phyloP scores from a whole-genome alignment of 768 basidiomycete genomes.

The Panellus pusillus region DNA sequence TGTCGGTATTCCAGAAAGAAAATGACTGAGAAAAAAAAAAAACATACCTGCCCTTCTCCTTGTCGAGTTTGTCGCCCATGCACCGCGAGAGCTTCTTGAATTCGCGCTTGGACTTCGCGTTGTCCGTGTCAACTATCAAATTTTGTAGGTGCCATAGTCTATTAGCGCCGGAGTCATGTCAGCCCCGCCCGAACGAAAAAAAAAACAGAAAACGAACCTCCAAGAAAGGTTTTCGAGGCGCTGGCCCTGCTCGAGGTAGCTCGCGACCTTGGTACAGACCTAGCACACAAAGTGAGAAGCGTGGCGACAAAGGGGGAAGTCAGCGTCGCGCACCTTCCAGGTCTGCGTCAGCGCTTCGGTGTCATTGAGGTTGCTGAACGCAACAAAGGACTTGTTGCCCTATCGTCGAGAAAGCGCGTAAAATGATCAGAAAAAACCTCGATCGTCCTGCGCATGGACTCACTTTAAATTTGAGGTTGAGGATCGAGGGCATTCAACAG shows the following conservation, averaged over 20 bases:
- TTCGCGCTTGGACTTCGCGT: constrained; percentile 84
- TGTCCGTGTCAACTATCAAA: constrained; percentile 89
- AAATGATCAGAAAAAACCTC: constrained; percentile 2
- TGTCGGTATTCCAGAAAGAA: constrained; percentile 3
- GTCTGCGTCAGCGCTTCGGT: constrained; percentile 84
- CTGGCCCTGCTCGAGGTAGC: constrained; percentile 88
- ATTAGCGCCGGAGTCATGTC: neutral
- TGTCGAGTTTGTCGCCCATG: constrained; percentile 92
- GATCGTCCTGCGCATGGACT: constrained; percentile 4
- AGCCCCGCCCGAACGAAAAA: neutral
- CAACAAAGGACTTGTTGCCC: constrained; percentile 95
- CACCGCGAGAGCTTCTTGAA: constrained; percentile 86
- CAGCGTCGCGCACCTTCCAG: constrained; percentile 64
- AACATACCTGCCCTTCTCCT: constrained; percentile 85
- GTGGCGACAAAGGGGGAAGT: constrained; percentile 10
- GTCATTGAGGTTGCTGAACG: constrained; percentile 87
- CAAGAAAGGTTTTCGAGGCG: constrained; percentile 90
- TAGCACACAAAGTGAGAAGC: constrained; percentile 26
- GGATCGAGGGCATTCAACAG: constrained; percentile 53
- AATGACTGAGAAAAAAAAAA: neutral
- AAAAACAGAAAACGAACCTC: constrained; percentile 27
- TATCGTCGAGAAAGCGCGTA: constrained; percentile 31
- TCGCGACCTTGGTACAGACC: constrained; percentile 90
- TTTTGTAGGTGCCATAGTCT: constrained; percentile 91
- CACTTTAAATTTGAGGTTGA: constrained; percentile 65